Evolutionary conservation across 2,329 filamentous ascomycete species (phyloP).

Genomic region (Colletotrichum orbiculare): DNA sequence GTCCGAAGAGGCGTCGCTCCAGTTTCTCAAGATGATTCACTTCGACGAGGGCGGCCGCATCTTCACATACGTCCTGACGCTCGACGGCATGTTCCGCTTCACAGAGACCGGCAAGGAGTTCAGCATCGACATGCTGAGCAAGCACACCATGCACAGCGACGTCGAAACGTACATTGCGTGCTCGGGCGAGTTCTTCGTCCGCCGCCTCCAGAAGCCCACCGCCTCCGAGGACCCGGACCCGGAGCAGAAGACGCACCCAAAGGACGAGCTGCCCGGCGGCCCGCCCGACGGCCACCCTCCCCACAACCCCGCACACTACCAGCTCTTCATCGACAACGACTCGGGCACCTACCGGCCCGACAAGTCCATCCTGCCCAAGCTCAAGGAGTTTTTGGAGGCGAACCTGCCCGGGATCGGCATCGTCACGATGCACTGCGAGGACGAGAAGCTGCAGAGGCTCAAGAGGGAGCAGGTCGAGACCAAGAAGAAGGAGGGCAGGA

Average conservation of each 20-base stretch:
- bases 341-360: constrained; percentile 93
- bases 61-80: constrained; percentile 91
- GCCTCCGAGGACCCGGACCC: constrained; percentile 56
- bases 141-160: constrained; percentile 97
- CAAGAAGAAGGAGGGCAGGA: constrained; percentile 73
- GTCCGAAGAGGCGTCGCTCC: constrained; percentile 75
- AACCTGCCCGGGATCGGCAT: constrained; percentile 85
- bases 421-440: constrained; percentile 81
- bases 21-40: constrained; percentile 88
- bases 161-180: constrained; percentile 92
- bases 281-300: constrained; percentile 58
- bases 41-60: constrained; percentile 87
- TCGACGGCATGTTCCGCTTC: constrained; percentile 88
- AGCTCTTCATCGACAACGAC: constrained; percentile 95
- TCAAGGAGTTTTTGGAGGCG: constrained; percentile 75
- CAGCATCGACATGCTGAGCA: constrained; percentile 90
- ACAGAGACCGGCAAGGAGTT: constrained; percentile 97
- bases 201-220: constrained; percentile 68
- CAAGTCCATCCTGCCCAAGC: constrained; percentile 75
- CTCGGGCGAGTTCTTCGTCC: constrained; percentile 92
- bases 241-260: constrained; percentile 61
- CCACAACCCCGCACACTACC: constrained; percentile 70
- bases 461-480: constrained; percentile 80
- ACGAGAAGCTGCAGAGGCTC: constrained; percentile 76
- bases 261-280: constrained; percentile 57